Evolutionary conservation across 495 filamentous ascomycete species (phyloP).

Genomic region (Penicillium maclennaniae): DNA sequence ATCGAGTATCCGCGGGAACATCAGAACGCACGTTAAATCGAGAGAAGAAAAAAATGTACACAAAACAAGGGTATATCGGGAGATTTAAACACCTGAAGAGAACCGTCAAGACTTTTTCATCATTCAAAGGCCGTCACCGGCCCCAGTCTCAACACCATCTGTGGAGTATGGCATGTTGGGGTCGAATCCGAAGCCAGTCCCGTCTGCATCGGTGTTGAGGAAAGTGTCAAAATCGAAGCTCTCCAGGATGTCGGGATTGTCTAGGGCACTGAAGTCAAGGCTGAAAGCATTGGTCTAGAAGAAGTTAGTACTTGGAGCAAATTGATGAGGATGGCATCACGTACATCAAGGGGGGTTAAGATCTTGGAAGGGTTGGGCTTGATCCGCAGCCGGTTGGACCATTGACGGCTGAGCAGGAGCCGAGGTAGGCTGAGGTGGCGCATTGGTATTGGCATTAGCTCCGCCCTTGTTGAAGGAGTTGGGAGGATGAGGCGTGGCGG

Average conservation of each 20-base stretch:
- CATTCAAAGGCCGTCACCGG: slow-evolving; percentile 44
- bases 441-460: slow-evolving; percentile 45
- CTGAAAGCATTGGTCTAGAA: slow-evolving; percentile 36
- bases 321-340: slow-evolving; percentile 1
- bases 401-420: slow-evolving; percentile 40
- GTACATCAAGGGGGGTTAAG: slow-evolving; percentile 40
- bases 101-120: slow-evolving; percentile 33
- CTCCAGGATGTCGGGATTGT: slow-evolving; percentile 69
- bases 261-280: slow-evolving; percentile 60
- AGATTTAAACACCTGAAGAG: slow-evolving; percentile 36
- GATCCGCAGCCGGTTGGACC: slow-evolving; percentile 45
- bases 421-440: slow-evolving; percentile 38
- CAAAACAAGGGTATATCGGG: slow-evolving; percentile 46
- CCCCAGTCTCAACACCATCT: slow-evolving; percentile 51
- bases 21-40: slow-evolving; percentile 16
- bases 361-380: slow-evolving; percentile 35
- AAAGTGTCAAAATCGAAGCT: slow-evolving; percentile 97
- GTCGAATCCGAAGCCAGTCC: slow-evolving; percentile 51
- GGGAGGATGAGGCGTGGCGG: slow-evolving; percentile 76
- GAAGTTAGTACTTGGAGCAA: not conserved
- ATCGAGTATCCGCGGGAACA: slow-evolving; percentile 18
- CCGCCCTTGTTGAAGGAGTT: slow-evolving; percentile 58
- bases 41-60: slow-evolving; percentile 44
- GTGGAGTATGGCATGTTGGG: slow-evolving; percentile 38
- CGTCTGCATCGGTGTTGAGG: slow-evolving; percentile 61